phyloP scores from a whole-genome alignment of 192 early-diverging fungal species.

The Coemansia sp. region DNA sequence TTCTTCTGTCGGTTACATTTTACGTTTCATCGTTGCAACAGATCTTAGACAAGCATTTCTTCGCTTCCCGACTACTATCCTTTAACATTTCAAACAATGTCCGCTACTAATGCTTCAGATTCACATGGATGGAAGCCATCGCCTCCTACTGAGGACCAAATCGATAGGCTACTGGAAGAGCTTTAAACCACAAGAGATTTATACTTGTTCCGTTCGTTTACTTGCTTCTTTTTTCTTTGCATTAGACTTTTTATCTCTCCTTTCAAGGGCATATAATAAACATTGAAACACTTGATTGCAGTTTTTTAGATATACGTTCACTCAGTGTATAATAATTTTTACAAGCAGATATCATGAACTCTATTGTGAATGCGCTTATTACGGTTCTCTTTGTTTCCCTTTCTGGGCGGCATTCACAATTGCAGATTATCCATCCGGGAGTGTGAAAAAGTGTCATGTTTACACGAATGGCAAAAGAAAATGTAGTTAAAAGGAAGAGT shows the following conservation, averaged over 20 bases:
- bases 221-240: not conserved
- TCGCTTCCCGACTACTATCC: too few species aligned
- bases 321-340: too few species aligned
- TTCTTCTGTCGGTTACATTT: not conserved
- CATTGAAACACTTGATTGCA: not conserved
- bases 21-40: not conserved
- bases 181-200: not conserved
- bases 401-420: too few species aligned
- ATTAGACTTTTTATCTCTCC: not conserved
- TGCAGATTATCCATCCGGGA: not conserved
- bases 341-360: too few species aligned
- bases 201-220: not conserved
- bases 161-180: conserved; percentile 18
- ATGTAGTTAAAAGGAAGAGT: not conserved
- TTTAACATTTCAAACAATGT: not conserved
- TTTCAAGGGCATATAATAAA: not conserved
- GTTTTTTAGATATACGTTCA: too few species aligned
- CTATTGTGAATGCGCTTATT: too few species aligned
- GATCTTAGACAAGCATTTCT: not conserved
- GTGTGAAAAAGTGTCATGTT: not conserved
- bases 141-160: conserved; percentile 22
- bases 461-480: not conserved
- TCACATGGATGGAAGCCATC: conserved; percentile 14
- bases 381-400: too few species aligned
- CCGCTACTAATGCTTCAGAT: not conserved